Evolutionary conservation across 331 rosid genomes (phyloP), one percentile per base, ranked within the genome.

Genomic region (Quercus lobata): DNA sequence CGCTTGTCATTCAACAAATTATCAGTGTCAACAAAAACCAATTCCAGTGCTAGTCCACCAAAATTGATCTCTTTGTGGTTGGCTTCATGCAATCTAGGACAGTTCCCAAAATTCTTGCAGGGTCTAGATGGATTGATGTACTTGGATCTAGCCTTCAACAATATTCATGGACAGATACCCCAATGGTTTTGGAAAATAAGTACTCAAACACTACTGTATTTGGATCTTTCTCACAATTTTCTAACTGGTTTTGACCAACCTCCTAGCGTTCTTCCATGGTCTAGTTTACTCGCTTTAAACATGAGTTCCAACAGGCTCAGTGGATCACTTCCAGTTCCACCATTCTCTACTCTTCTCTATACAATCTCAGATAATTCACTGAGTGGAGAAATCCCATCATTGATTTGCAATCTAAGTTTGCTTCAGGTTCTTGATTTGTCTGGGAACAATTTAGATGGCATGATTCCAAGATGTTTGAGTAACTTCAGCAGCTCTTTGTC

Each of bases 401-500:
- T 62, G 32, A 76, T 85, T 9, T 82, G 86, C 82, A 72, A 72
- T n/a, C 46, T 79, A 19, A 76, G 53, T 24, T 79, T 61, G 21
- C 80, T 85, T 19, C 6, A 10, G 29, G 4, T 0, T 8, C 82
- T 85, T 72, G 78, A 79, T 14, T 68, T 82, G 11, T 72, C 88
- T 1, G 52, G 22, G 24, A 85, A 82, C 71, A 65, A 57, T 18
- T 72, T 82, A 21, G 65, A n/a, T 0, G 77, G 82, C 7, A 53
- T 2, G 4, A 9, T 82, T 16, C 82, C 86, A 7, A 65, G 79
- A 24, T 85, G 89, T 79, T 56, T 79, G 18, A 81, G 84, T 60
- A 76, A 56, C 49, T 79, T 77, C 41, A 79, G 78, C 78, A 34
- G 53, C 35, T 53, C 29, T 2, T 56, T 82, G 7, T 4, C 15